phyloP scores from a whole-genome alignment of 2,329 filamentous ascomycete species.

The Penicillium sp. region DNA sequence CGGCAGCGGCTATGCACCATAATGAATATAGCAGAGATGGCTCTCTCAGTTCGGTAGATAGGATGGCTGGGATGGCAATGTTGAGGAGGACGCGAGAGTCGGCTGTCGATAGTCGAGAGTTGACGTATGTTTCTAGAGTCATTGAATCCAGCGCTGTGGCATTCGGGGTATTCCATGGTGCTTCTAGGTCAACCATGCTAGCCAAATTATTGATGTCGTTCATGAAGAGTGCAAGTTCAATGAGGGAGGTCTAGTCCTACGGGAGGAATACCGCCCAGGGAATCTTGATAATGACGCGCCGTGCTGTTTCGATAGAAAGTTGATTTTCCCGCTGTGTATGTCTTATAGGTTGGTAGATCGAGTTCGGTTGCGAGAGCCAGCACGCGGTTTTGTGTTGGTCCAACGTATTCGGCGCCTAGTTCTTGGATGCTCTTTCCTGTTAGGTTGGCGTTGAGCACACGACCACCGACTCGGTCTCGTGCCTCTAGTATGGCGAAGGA shows the following conservation, averaged over 20 bases:
- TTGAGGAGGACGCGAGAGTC: slow-evolving; percentile 2
- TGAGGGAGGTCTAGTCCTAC: neutral
- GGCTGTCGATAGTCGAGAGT: slow-evolving; percentile 6
- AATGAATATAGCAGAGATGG: neutral
- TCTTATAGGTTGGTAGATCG: slow-evolving; percentile 18
- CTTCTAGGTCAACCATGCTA: neutral
- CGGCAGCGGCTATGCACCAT: slow-evolving; percentile 4
- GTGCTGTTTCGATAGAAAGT: slow-evolving; percentile 1
- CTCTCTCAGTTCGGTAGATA: neutral
- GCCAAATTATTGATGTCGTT: slow-evolving; percentile 5
- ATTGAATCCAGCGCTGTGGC: slow-evolving; percentile 1
- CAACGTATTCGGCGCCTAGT: slow-evolving; percentile 28
- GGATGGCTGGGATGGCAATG: neutral
- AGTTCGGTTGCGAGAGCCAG: slow-evolving; percentile 22
- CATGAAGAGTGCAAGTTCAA: slow-evolving; percentile 5
- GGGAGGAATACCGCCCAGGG: neutral
- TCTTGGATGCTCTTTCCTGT: slow-evolving; percentile 22
- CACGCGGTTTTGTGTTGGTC: slow-evolving; percentile 27
- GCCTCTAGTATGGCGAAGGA: slow-evolving; percentile 18
- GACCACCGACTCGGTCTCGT: slow-evolving; percentile 22
- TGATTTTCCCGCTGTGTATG: slow-evolving; percentile 14
- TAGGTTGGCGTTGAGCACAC: slow-evolving; percentile 14
- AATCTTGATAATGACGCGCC: neutral
- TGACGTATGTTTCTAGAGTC: slow-evolving; percentile 6
- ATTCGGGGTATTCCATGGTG: slow-evolving; percentile 5